Base-by-base conservation (phyloP, 257 asterid species). In the Rubia yunnanensis region DNA sequence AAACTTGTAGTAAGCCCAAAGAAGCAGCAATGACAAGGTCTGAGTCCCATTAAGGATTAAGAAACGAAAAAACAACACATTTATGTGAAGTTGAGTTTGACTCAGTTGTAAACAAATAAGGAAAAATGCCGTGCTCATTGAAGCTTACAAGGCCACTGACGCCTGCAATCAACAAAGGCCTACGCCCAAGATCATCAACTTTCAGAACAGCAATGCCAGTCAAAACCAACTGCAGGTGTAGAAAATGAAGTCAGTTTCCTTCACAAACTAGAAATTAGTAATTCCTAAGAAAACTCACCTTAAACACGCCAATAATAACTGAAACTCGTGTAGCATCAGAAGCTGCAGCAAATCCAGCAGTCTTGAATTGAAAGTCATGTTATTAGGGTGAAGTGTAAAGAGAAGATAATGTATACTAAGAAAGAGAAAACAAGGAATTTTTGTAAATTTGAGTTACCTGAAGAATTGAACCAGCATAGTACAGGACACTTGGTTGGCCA, bases 401-500 rank as follows among this genome's bases (percentile, higher is more conserved):
- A 31, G 17, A 36, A 65, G 18, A 11, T 66, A 60, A 28, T 58
- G 52, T 70, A 34, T 18, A 7, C n/a, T 4, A 15, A 54, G 66
- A 57, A 68, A 13, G 44, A 28, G 3, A 58, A 20, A 32, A 36
- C 20, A 38, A 38, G 48, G 41, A 60, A 15, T 52, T 34, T 22
- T 28, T 14, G 22, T 53, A 53, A 59, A 52, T 31, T 32, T 56
- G 26, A 39, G 67, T 59, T 82, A 92, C 98, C 97, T 92, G 99
- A 73, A 92, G 96, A 72, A 92, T 92, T 66, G 99, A 65, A 76
- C 97, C 97, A 22, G 97, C 99, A 71, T 92, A 92, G 77, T 92
- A 92, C 60, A 92, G 78, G 70, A 92, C 99, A 72, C 99, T 92
- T 71, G 99, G 99, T 77, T 92, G 98, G 78, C 97, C 99, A 0